Percentiles rank a stretch among this genome's conserved stretches.
These are phyloP conservation scores for Metschnikowia dekortorum DNA, from an alignment of 805 yeast species.

Conservation along the genomic window DNA sequence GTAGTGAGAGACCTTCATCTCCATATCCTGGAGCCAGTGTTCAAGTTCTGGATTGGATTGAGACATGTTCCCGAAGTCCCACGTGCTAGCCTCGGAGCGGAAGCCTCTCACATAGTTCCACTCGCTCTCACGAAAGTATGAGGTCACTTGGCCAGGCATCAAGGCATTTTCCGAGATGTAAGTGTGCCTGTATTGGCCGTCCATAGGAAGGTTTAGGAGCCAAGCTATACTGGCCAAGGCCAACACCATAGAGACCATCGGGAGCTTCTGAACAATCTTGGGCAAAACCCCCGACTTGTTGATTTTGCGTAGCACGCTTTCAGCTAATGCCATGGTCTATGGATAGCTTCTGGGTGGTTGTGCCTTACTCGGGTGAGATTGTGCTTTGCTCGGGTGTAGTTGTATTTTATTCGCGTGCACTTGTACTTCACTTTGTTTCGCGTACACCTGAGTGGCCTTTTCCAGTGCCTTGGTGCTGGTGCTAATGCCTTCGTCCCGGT, in stretches of 20 bases:
- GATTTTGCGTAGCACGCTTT: conserved; percentile 34
- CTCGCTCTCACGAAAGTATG: conserved; percentile 88
- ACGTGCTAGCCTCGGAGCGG: conserved; percentile 52
- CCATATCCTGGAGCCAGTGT: conserved; percentile 65
- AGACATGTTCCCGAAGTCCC: conserved; percentile 23
- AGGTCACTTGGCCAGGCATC: conserved; percentile 93
- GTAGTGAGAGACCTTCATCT: conserved; percentile 54
- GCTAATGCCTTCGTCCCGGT: neutral
- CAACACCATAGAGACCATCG: conserved; percentile 29
- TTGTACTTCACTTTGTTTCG: neutral
- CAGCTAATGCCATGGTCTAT: conserved; percentile 40
- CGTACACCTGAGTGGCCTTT: neutral
- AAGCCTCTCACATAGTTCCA: conserved; percentile 91
- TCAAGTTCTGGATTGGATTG: conserved; percentile 45
- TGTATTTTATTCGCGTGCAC: too few species aligned
- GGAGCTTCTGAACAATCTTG: conserved; percentile 29
- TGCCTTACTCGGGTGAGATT: neutral
- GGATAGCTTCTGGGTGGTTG: conserved; percentile 1
- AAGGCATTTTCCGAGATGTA: conserved; percentile 94
- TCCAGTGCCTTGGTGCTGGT: neutral
- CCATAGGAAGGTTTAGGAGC: conserved; percentile 65
- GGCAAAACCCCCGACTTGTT: conserved; percentile 40
- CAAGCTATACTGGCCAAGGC: conserved; percentile 34
- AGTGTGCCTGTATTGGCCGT: conserved; percentile 77
- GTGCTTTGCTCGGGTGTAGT: too few species aligned